phyloP scores from a whole-genome alignment of 164 flowering plant genomes.

The Aristolochia fimbriata region DNA sequence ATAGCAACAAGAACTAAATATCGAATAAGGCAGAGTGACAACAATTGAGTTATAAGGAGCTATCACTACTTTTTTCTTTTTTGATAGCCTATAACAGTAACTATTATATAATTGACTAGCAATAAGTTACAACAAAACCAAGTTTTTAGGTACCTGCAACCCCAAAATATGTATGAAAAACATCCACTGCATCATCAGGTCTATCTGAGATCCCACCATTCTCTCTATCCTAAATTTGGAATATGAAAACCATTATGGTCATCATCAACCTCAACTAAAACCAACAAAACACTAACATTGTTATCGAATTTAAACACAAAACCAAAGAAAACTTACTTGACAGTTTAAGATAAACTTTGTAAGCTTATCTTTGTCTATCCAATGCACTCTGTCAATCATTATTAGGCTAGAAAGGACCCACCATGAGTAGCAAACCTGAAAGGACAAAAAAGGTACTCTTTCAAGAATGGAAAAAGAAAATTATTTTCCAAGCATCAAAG shows the following conservation, averaged over 20 bases:
- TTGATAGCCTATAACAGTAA: too few relatives aligned
- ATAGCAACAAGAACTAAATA: too few relatives aligned
- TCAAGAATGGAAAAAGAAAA: neutral
- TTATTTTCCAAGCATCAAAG: too few relatives aligned
- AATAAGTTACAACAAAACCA: too few relatives aligned
- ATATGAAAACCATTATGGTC: neutral
- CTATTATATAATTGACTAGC: too few relatives aligned
- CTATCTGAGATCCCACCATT: conserved; percentile 94
- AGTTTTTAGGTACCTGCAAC: conserved; percentile 47
- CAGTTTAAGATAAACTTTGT: conserved; percentile 65
- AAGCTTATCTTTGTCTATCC: conserved; percentile 88
- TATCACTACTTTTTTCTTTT: too few relatives aligned
- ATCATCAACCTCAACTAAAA: too few relatives aligned
- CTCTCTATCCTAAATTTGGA: conserved; percentile 51
- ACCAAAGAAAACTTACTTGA: conserved; percentile 39
- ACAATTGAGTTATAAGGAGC: too few relatives aligned
- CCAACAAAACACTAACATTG: neutral
- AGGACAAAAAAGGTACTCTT: neutral
- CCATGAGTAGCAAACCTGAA: conserved; percentile 97
- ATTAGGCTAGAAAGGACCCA: conserved; percentile 94
- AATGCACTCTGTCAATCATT: conserved; percentile 88
- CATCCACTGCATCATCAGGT: conserved; percentile 96
- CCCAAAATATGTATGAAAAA: conserved; percentile 86
- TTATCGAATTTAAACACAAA: neutral
- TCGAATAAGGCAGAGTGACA: too few relatives aligned